Base-by-base conservation (phyloP, 805 yeast genomes). In the Schizosaccharomyces octosporus region DNA sequence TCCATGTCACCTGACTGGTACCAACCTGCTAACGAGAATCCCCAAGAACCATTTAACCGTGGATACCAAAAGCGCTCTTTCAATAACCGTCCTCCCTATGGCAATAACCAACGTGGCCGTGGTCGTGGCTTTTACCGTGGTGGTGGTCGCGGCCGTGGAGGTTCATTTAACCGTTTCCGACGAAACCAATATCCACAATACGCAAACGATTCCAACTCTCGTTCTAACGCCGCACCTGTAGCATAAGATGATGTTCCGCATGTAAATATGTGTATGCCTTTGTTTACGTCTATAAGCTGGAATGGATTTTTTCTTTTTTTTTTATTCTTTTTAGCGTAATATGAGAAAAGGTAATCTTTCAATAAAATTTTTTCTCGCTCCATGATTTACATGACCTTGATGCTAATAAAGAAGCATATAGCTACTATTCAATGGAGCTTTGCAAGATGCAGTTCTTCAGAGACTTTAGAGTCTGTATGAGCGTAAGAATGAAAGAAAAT, bases 61-160 rank as follows among this genome's bases (percentile, higher is more conserved):
- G 51, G 51, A 45, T 45, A n/a, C n/a, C 27, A n/a, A 45, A 45
- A 45, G n/a, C 51, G 51, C 51, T 24, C 51, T 45, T 45, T 24
- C 11, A 24, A 19, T 24, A 45, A 45, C 27, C 51, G 51, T 13
- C 27, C 41, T 36, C 41, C 51, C 5, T 24, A 45, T 19, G 51
- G 51, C 21, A 45, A 24, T 45, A 24, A 24, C 27, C 51, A 45
- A 45, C 51, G 57, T 13, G 36, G 36, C n/a, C 57, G 57, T 3
- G 57, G 57, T 9, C 36, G 57, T 11, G 36, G 57, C 9, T 5
- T 11, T n/a, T 7, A 15, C 11, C 36, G 32, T 24, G 36, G 57
- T 17, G 36, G 57, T 19, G 57, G 57, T 17, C 57, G 57, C 27
- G 57, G 57, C 57, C 57, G 57, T 11, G 57, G 57, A 51, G 36